phyloP scores from a whole-genome alignment of 805 yeast species.

The Ogataea angusta region DNA sequence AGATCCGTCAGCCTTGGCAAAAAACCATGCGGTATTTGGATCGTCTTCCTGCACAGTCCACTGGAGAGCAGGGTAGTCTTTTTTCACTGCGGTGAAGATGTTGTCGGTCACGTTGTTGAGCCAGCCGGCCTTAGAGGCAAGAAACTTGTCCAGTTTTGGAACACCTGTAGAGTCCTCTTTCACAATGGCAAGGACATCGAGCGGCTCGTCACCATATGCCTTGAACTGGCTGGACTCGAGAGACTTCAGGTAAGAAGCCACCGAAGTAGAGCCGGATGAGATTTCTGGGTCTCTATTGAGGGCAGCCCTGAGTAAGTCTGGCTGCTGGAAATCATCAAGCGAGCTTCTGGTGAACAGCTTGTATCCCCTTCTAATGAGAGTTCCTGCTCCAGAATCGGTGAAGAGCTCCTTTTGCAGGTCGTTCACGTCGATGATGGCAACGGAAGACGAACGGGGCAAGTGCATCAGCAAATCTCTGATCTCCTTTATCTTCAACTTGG shows the following conservation, averaged over 20 bases:
- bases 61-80: conserved; percentile 68
- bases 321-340: conserved; percentile 62
- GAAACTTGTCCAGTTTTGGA: conserved; percentile 78
- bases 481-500: conserved; percentile 94
- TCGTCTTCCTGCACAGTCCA: conserved; percentile 93
- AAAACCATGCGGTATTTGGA: conserved; percentile 87
- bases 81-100: conserved; percentile 76
- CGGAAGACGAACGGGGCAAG: conserved; percentile 95
- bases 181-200: conserved; percentile 90
- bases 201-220: conserved; percentile 92
- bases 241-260: conserved; percentile 74
- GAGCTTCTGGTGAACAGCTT: conserved; percentile 72
- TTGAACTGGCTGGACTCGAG: conserved; percentile 63
- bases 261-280: conserved; percentile 64
- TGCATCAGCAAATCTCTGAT: conserved; percentile 91
- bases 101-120: conserved; percentile 95
- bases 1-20: conserved; percentile 91
- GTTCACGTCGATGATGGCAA: conserved; percentile 92
- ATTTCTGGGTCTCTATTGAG: conserved; percentile 75
- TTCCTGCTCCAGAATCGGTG: conserved; percentile 99
- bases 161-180: conserved; percentile 45
- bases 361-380: conserved; percentile 96
- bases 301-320: conserved; percentile 76
- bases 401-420: conserved; percentile 96
- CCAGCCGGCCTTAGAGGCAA: conserved; percentile 92